Evolutionary conservation across 2,329 filamentous ascomycete genomes (phyloP).

Genomic region (Fusarium chuoi): DNA sequence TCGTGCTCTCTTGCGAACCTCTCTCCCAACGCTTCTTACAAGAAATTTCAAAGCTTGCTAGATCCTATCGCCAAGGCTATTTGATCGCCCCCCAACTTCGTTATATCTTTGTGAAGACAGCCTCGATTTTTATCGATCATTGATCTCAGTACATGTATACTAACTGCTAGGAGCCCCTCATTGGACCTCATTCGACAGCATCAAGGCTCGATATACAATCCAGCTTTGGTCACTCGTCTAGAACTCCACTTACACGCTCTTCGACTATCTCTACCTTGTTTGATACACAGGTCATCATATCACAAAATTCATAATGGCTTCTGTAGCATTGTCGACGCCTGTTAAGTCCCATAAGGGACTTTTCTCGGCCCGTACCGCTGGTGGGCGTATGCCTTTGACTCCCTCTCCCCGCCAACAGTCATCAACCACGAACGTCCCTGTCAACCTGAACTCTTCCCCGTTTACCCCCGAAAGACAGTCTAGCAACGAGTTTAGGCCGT

Average conservation of each 20-base stretch:
- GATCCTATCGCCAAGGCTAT: conserved; percentile 61
- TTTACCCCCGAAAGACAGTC: conserved; percentile 76
- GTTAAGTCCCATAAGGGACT: conserved; percentile 94
- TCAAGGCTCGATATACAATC: conserved; percentile 52
- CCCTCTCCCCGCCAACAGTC: conserved; percentile 83
- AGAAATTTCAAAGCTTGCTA: conserved; percentile 54
- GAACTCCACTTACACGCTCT: conserved; percentile 43
- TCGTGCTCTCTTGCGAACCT: conserved; percentile 39
- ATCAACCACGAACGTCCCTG: conserved; percentile 58
- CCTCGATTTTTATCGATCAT: conserved; percentile 61
- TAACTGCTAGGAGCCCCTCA: conserved; percentile 67
- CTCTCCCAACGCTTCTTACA: conserved; percentile 38
- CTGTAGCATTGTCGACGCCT: conserved; percentile 82
- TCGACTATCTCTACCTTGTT: conserved; percentile 4
- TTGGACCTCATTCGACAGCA: conserved; percentile 62
- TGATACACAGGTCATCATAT: conserved; percentile 18
- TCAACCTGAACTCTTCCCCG: conserved; percentile 74
- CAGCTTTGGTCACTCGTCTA: conserved; percentile 61
- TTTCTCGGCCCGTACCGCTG: conserved; percentile 91
- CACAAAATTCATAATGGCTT: conserved; percentile 75
- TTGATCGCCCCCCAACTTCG: conserved; percentile 60
- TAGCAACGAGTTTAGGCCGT: conserved; percentile 62
- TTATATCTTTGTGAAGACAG: conserved; percentile 53
- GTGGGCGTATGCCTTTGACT: conserved; percentile 93
- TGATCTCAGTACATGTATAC: conserved; percentile 55